Percentiles rank a stretch among this genome's conserved stretches.
These are phyloP conservation scores for Melanomma pulvis-pyrius DNA, from an alignment of 495 filamentous ascomycete species.

Conservation along the genomic window DNA sequence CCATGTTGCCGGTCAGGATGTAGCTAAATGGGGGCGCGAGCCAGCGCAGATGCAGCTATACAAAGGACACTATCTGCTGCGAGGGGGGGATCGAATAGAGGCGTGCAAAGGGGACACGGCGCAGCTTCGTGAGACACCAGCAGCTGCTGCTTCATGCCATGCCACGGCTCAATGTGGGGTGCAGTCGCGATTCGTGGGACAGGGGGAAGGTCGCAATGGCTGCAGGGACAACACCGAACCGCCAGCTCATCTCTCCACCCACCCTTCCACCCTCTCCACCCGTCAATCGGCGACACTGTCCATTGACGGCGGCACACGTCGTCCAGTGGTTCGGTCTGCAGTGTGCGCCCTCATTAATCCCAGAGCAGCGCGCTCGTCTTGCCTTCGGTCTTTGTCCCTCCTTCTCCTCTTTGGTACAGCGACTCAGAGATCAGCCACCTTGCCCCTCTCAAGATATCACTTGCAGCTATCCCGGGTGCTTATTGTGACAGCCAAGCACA, in stretches of 20 bases:
- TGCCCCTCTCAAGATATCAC: neutral
- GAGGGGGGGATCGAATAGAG: neutral
- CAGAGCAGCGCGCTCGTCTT: neutral
- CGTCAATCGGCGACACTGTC: neutral
- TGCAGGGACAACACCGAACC: neutral
- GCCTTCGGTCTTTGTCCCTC: neutral
- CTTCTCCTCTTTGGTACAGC: neutral
- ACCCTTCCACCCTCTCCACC: neutral
- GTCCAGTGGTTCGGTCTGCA: neutral
- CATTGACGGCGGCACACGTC: conserved; percentile 6
- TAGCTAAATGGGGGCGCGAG: neutral
- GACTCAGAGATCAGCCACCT: conserved; percentile 2
- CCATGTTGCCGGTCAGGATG: conserved; percentile 2
- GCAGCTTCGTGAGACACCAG: neutral
- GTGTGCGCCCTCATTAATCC: neutral
- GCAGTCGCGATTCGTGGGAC: neutral
- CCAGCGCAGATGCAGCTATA: neutral
- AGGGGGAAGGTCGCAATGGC: neutral
- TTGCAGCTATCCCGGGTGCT: neutral
- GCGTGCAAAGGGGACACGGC: neutral
- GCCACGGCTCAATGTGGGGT: conserved; percentile 5
- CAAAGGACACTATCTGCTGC: neutral
- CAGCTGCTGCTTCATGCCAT: neutral
- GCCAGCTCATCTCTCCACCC: conserved; percentile 4
- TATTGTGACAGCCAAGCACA: neutral